Evolutionary conservation across 345 rosid genomes (phyloP), one percentile per base, ranked within the genome.

Genomic region (Acer campestre): DNA sequence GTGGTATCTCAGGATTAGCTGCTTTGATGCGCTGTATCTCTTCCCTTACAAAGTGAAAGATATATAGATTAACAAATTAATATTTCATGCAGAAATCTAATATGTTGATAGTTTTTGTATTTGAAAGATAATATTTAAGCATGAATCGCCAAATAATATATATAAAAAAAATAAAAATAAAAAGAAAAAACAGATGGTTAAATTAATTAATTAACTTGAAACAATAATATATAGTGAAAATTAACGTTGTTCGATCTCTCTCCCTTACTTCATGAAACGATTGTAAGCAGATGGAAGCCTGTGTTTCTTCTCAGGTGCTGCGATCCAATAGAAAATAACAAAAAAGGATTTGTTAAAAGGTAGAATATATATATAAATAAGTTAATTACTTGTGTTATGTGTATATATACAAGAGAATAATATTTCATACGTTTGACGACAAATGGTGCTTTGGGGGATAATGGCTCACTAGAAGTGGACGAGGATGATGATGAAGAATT

Each of bases 271-370:
- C 98, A 94, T 96, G 86, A 96, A 96, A 56, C 99, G 90, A 75
- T 96, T 96, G 85, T 96, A 96, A 71, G 99, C 98, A 55, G 99
- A 96, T 75, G 99, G 99, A 75, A 96, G 99, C 75, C 98, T 87
- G 87, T 96, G 99, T 80, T 96, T 96, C 95, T 94, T 96, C 92
- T 94, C 98, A 13, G 98, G 99, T 65, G 98, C 99, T 96, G 85
- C 80, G 75, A 55, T 4, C 38, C 38, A 35, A 35, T 35, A 61
- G 73, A 16, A 66, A 73, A 35, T 35, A 35, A 35, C 38, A 35
- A 18, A 31, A 13, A 56, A 46, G 42, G 6, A 25, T 17, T 8
- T 11, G 20, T 48, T 25, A 31, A 74, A 25, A 13, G 48, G 1
- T 11, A 31, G 7, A 18, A 10, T 35, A 35, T 35, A 35, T 42